Percentiles rank a stretch among this genome's conserved stretches.
These are phyloP conservation scores for Corchorus olitorius DNA, from an alignment of 345 rosid species.

Conservation along the genomic window DNA sequence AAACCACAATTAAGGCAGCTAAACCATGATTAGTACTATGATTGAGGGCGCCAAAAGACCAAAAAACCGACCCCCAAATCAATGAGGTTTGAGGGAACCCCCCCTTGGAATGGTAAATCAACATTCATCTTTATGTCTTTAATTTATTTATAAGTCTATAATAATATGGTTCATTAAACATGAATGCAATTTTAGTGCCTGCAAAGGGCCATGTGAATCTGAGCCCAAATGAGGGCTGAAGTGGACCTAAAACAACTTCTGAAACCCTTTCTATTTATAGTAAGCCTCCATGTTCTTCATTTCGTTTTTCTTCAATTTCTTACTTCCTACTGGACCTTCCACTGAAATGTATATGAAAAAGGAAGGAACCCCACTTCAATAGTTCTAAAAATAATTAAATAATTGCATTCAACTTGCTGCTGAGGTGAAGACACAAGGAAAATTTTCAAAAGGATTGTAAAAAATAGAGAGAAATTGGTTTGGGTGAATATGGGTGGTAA, in stretches of 20 bases:
- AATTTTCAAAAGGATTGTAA: not conserved
- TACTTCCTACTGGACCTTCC: not conserved
- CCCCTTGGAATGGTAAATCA: no score
- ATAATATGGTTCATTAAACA: not conserved
- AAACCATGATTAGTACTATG: no score
- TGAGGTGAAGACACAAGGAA: not conserved
- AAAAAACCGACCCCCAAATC: no score
- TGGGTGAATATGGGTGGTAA: not conserved
- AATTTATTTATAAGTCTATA: no score
- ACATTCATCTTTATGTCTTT: no score
- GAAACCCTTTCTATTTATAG: not conserved
- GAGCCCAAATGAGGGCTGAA: slow-evolving; percentile 4
- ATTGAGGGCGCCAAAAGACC: no score
- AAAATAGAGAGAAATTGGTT: not conserved
- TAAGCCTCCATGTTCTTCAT: slow-evolving; percentile 13
- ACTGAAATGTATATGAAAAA: not conserved
- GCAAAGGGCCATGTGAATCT: slow-evolving; percentile 21
- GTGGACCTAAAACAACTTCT: slow-evolving; percentile 30
- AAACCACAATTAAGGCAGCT: no score
- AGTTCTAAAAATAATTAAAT: slow-evolving; percentile 1
- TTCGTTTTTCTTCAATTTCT: not conserved
- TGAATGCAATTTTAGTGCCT: not conserved
- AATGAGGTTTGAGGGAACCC: no score
- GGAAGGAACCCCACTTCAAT: not conserved
- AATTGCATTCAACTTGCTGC: not conserved